These are phyloP conservation scores for Sporothrix phasma DNA, from an alignment of 2,329 filamentous ascomycete species.

Conservation along the genomic window DNA sequence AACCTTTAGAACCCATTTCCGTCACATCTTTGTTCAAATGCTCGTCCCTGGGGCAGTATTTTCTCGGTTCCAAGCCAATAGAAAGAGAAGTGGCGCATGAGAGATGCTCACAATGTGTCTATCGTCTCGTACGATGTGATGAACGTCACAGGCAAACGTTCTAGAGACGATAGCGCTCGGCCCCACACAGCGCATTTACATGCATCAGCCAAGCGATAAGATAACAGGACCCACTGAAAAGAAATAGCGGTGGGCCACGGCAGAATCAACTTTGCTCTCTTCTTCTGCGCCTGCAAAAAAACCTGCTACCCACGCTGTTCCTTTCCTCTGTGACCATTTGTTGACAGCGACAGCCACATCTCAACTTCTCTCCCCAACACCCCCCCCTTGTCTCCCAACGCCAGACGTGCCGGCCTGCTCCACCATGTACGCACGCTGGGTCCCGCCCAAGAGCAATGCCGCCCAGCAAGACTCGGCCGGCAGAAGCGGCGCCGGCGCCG, in stretches of 20 bases:
- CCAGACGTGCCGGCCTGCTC: background rate
- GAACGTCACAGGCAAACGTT: background rate
- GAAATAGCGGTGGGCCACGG: conserved; percentile 13
- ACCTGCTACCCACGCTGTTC: background rate
- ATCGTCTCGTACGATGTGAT: no score
- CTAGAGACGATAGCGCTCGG: background rate
- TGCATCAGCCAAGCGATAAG: conserved; percentile 4
- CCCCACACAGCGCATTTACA: background rate
- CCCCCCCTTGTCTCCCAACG: background rate
- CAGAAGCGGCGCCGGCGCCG: background rate
- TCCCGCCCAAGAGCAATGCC: conserved; percentile 25
- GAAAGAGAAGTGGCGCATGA: no score
- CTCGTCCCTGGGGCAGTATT: no score
- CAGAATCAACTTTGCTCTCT: conserved; percentile 9
- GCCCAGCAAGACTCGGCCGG: background rate
- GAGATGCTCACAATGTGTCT: no score
- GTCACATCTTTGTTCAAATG: no score
- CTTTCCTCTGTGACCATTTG: background rate
- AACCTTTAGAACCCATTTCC: no score
- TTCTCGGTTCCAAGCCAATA: no score
- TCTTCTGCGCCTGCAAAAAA: background rate
- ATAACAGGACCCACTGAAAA: conserved; percentile 5
- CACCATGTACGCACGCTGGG: conserved; percentile 30
- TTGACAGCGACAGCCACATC: background rate
- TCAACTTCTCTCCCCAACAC: background rate